These are phyloP conservation scores for Emmonsiellopsis sp. DNA, from an alignment of 2,329 filamentous ascomycete species.

Conservation along the genomic window DNA sequence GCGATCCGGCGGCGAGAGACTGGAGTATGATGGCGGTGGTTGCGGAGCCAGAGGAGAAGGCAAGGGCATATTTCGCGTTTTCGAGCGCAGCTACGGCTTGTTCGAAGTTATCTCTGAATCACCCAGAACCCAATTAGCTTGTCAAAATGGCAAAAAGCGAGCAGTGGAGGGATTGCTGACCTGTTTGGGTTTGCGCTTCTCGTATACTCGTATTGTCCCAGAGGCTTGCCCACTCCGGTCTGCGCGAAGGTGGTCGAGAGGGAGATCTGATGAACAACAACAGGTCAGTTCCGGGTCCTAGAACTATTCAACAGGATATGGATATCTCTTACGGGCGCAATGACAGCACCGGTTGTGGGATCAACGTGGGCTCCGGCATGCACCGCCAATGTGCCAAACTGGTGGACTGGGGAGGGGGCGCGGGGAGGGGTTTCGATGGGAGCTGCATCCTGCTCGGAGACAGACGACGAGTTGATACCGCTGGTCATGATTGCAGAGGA, in stretches of 20 bases:
- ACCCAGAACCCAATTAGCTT: constrained; percentile 7
- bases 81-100: constrained; percentile 83
- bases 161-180: constrained; percentile 20
- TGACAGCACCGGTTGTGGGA: constrained; percentile 85
- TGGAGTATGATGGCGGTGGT: constrained; percentile 90
- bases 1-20: constrained; percentile 78
- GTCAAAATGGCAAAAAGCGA: not conserved
- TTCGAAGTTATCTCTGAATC: constrained; percentile 73
- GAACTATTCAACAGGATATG: not conserved
- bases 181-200: constrained; percentile 88
- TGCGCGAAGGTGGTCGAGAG: constrained; percentile 97
- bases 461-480: constrained; percentile 9
- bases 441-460: constrained; percentile 33
- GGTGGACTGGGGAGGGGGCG: constrained; percentile 62
- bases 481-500: constrained; percentile 14
- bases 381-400: constrained; percentile 88
- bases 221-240: constrained; percentile 71
- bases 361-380: constrained; percentile 90
- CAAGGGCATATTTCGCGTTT: constrained; percentile 82
- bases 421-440: constrained; percentile 64
- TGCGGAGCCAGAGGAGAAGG: constrained; percentile 88
- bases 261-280: constrained; percentile 53
- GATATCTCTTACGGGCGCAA: constrained; percentile 55
- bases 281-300: constrained; percentile 9
- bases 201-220: constrained; percentile 88